These are phyloP conservation scores for Trichomonascaceae sp. DNA, from an alignment of 1,139 yeast species.

Conservation along the genomic window DNA sequence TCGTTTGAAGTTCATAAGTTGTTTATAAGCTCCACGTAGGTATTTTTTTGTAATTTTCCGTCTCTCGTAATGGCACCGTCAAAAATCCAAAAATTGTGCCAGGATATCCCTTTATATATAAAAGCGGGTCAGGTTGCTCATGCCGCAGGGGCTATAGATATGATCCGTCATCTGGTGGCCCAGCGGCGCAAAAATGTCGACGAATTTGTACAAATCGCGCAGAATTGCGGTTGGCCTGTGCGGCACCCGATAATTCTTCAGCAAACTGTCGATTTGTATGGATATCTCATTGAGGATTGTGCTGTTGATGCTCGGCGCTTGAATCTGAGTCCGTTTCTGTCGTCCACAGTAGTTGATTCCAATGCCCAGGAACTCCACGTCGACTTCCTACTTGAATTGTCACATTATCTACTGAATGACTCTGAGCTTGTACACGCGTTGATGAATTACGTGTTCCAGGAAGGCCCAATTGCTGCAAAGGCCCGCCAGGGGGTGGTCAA, in stretches of 20 bases:
- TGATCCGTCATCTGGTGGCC: background rate
- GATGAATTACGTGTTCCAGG: conserved; percentile 26
- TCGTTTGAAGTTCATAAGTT: background rate
- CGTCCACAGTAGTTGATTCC: background rate
- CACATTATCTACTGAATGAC: conserved; percentile 10
- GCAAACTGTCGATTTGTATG: background rate
- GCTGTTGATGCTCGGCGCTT: background rate
- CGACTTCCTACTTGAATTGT: background rate
- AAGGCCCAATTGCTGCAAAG: conserved; percentile 27
- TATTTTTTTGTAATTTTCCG: background rate
- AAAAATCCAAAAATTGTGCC: background rate
- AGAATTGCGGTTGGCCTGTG: background rate
- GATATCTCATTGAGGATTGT: background rate
- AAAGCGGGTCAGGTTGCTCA: background rate
- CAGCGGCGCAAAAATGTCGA: background rate
- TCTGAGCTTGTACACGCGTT: conserved; percentile 28
- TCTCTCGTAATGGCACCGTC: background rate
- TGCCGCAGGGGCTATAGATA: background rate
- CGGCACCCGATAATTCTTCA: background rate
- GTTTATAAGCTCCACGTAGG: background rate
- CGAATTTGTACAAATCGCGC: background rate
- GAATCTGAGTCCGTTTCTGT: background rate
- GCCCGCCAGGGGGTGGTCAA: conserved; percentile 30
- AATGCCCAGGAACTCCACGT: background rate
- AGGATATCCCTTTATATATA: background rate